Evolutionary conservation across 2,329 filamentous ascomycete species (phyloP).

Genomic region (Aspergillaceae sp.): DNA sequence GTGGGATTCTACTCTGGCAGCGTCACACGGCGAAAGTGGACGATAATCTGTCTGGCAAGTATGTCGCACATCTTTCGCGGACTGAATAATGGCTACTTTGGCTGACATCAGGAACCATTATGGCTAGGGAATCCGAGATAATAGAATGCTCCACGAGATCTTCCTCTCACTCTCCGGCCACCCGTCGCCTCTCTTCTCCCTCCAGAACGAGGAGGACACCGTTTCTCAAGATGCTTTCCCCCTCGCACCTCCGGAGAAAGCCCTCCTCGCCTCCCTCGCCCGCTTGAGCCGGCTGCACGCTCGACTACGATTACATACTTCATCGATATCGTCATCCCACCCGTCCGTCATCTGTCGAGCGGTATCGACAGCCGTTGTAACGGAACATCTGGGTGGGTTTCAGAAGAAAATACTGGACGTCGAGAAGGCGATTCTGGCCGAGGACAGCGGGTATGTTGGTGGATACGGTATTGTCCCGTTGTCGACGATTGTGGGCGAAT

Average conservation of each 20-base stretch:
- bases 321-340: constrained; percentile 61
- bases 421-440: constrained; percentile 65
- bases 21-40: constrained; percentile 19
- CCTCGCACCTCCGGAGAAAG: constrained; percentile 68
- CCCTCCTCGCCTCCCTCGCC: constrained; percentile 68
- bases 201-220: constrained; percentile 40
- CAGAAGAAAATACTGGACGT: constrained; percentile 77
- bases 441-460: constrained; percentile 72
- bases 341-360: constrained; percentile 78
- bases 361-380: constrained; percentile 67
- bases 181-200: constrained; percentile 73
- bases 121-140: constrained; percentile 11
- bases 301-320: constrained; percentile 58
- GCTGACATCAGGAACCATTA: neutral
- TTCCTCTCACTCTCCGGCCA: constrained; percentile 92
- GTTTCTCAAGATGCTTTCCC: constrained; percentile 43
- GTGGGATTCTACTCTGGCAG: constrained; percentile 36
- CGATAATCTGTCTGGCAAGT: constrained; percentile 20
- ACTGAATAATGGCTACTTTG: too few relatives aligned
- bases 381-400: constrained; percentile 68
- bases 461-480: constrained; percentile 90
- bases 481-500: constrained; percentile 73
- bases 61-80: constrained; percentile 3
- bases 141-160: constrained; percentile 91
- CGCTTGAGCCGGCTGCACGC: constrained; percentile 71